Conservation (phyloP, 768 basidiomycete species). For the Mycena maculata region DNA sequence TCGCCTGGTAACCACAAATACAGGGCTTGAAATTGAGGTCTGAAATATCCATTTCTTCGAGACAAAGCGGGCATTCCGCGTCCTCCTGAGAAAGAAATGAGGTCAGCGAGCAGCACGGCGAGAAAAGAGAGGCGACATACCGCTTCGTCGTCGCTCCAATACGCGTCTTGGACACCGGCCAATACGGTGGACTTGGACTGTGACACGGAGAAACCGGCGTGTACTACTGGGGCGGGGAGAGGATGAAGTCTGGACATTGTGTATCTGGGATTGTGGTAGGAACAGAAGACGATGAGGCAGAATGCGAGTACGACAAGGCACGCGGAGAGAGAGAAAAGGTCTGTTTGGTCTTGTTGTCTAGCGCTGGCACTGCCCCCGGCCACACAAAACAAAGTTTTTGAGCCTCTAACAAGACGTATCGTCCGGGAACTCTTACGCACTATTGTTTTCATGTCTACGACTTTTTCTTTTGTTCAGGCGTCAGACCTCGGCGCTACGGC, state of each 20-base stretch:
- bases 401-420: background rate
- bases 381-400: background rate
- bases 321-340: background rate
- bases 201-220: slow-evolving; percentile 74
- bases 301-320: slow-evolving; percentile 9
- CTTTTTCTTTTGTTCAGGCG: too few relatives aligned
- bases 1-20: slow-evolving; percentile 96
- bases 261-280: background rate
- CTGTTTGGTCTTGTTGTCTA: slow-evolving; percentile 3
- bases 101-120: slow-evolving; percentile 30
- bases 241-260: slow-evolving; percentile 61
- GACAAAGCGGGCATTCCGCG: slow-evolving; percentile 96
- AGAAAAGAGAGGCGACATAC: slow-evolving; percentile 54
- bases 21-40: slow-evolving; percentile 99
- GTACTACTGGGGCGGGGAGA: slow-evolving; percentile 80
- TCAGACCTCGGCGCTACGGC: too few relatives aligned
- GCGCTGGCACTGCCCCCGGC: background rate
- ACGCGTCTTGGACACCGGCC: slow-evolving; percentile 95
- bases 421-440: background rate
- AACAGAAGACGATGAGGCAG: background rate
- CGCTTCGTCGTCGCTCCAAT: slow-evolving; percentile 94
- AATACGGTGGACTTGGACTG: slow-evolving; percentile 89
- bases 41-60: slow-evolving; percentile 98
- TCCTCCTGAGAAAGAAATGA: slow-evolving; percentile 76
- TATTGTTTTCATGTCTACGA: too few relatives aligned